Conservation (phyloP, 2,329 filamentous ascomycete genomes). For the Geosmithia morbida region DNA sequence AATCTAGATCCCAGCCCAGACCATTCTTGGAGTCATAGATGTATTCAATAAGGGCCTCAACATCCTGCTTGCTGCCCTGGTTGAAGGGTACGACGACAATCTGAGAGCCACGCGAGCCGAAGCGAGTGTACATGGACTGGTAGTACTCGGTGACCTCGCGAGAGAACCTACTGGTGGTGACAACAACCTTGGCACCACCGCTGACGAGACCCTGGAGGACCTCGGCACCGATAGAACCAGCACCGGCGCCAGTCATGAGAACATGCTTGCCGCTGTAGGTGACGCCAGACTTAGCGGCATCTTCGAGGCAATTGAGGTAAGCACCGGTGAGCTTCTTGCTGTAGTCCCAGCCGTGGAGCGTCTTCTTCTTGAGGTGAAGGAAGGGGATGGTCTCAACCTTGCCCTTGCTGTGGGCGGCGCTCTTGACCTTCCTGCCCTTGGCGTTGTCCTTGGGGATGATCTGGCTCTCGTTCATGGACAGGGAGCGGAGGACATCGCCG, state of each 20-base stretch:
- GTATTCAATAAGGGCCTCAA: constrained; percentile 86
- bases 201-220: constrained; percentile 92
- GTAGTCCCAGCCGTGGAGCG: constrained; percentile 93
- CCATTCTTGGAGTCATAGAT: constrained; percentile 95
- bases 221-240: constrained; percentile 93
- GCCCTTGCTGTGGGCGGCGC: constrained; percentile 54
- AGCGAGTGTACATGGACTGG: constrained; percentile 94
- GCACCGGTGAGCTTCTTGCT: constrained; percentile 94
- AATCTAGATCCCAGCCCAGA: constrained; percentile 96
- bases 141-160: constrained; percentile 98
- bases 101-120: constrained; percentile 85
- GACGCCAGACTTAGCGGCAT: constrained; percentile 74
- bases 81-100: constrained; percentile 98
- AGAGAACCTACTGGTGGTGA: constrained; percentile 93
- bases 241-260: constrained; percentile 95
- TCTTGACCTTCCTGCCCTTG: constrained; percentile 41
- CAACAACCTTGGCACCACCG: constrained; percentile 90
- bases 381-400: constrained; percentile 97
- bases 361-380: constrained; percentile 89
- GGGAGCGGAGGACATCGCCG: constrained; percentile 80
- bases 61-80: constrained; percentile 95
- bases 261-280: constrained; percentile 92
- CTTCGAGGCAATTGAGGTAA: constrained; percentile 84
- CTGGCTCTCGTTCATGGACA: constrained; percentile 96
- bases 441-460: constrained; percentile 70